phyloP scores from a whole-genome alignment of 2,329 filamentous ascomycete species.

The Aspergillus sojae region DNA sequence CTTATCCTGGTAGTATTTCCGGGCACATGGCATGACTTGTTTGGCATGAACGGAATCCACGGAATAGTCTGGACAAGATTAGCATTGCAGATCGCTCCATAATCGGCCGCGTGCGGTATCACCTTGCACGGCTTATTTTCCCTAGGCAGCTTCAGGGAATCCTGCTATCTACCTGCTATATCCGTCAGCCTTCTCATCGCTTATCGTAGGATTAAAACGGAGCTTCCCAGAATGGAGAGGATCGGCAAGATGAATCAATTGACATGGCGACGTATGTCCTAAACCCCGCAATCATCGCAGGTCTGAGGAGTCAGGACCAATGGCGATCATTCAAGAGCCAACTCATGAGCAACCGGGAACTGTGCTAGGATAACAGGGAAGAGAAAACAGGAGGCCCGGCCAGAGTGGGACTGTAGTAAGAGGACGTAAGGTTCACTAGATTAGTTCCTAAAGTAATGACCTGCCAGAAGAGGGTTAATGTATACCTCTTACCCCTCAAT shows the following conservation, averaged over 20 bases:
- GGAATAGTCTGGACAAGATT: neutral
- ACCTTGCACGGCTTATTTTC: neutral
- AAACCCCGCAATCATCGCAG: neutral
- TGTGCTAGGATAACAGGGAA: neutral
- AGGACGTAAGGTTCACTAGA: neutral
- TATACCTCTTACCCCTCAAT: neutral
- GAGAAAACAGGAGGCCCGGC: neutral
- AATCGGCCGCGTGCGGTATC: neutral
- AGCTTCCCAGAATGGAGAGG: conserved; percentile 2
- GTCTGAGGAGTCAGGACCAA: neutral
- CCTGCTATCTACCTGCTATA: neutral
- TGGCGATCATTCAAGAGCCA: neutral
- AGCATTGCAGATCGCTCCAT: neutral
- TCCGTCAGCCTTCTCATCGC: neutral
- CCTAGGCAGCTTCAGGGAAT: neutral
- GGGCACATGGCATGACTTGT: neutral
- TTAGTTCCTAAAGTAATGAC: neutral
- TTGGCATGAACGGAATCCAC: neutral
- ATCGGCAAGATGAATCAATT: neutral
- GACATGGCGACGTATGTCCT: neutral
- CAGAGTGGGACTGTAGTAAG: too few species aligned
- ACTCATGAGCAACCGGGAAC: neutral
- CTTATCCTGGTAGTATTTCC: conserved; percentile 12
- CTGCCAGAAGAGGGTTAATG: neutral
- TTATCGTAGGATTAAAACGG: conserved; percentile 1